Conservation (phyloP, 2,329 filamentous ascomycete species). For the Pseudocercospora vitis region DNA sequence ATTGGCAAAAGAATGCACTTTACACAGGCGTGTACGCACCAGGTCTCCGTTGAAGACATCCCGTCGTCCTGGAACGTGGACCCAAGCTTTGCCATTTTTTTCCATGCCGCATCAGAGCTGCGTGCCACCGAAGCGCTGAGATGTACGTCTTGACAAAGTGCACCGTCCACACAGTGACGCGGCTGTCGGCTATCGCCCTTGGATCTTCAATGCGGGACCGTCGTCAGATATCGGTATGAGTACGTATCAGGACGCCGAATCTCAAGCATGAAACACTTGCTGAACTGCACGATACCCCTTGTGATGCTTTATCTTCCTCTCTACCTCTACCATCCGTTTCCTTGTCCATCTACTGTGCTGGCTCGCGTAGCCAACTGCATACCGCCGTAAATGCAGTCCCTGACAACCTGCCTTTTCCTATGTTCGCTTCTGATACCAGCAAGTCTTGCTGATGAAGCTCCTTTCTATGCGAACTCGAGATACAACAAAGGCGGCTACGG, state of each 20-base stretch:
- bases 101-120: not conserved
- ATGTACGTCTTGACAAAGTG: constrained; percentile 4
- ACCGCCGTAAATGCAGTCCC: not conserved
- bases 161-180: constrained; percentile 7
- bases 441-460: constrained; percentile 18
- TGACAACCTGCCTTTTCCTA: not conserved
- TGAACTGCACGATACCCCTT: not conserved
- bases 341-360: not conserved
- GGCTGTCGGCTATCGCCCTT: constrained; percentile 4
- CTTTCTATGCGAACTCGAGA: constrained; percentile 25
- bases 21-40: no score
- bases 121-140: not conserved
- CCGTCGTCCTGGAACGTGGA: not conserved
- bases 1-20: no score
- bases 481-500: constrained; percentile 42
- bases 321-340: not conserved
- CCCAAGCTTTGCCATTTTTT: not conserved
- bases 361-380: not conserved
- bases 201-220: not conserved
- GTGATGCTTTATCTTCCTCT: not conserved
- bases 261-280: not conserved
- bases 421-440: not conserved
- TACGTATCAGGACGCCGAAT: constrained; percentile 4
- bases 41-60: no score
- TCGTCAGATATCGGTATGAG: constrained; percentile 4